phyloP scores from a whole-genome alignment of 139 green algal genomes.

The Asterochloris erici region DNA sequence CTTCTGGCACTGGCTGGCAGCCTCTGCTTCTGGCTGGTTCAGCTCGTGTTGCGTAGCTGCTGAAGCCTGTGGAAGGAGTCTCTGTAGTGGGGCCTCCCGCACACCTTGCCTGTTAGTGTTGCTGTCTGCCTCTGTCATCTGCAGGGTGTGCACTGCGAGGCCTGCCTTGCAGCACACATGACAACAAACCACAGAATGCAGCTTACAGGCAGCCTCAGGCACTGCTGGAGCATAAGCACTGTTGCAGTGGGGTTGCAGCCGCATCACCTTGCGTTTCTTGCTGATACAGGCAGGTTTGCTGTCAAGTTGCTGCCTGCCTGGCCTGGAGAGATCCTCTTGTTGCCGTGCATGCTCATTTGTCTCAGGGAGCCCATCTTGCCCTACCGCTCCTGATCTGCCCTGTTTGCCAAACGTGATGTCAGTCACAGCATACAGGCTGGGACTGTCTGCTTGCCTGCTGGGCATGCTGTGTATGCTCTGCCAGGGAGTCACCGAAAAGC shows the following conservation, averaged over 20 bases:
- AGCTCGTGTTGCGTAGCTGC: neutral
- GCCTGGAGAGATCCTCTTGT: neutral
- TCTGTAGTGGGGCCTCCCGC: neutral
- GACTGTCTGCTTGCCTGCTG: neutral
- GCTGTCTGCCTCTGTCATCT: neutral
- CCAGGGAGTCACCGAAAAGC: conserved; percentile 10
- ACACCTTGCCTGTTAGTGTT: neutral
- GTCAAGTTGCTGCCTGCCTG: neutral
- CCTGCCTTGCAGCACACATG: neutral
- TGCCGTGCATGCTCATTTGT: neutral
- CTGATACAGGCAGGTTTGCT: neutral
- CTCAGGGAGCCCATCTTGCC: neutral
- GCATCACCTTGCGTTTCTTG: neutral
- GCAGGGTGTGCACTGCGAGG: neutral
- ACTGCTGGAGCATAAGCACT: neutral
- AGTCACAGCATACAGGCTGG: neutral
- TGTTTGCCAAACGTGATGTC: neutral
- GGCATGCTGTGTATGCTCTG: neutral
- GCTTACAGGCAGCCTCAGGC: too few relatives aligned
- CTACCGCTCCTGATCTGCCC: neutral
- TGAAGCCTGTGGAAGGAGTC: neutral
- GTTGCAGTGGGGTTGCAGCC: neutral
- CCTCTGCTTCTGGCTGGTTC: neutral
- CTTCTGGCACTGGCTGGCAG: neutral
- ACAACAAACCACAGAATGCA: too few relatives aligned